Evolutionary conservation across 1,284 basidiomycete species (phyloP).

Genomic region (Microstroma glucosiphilum): DNA sequence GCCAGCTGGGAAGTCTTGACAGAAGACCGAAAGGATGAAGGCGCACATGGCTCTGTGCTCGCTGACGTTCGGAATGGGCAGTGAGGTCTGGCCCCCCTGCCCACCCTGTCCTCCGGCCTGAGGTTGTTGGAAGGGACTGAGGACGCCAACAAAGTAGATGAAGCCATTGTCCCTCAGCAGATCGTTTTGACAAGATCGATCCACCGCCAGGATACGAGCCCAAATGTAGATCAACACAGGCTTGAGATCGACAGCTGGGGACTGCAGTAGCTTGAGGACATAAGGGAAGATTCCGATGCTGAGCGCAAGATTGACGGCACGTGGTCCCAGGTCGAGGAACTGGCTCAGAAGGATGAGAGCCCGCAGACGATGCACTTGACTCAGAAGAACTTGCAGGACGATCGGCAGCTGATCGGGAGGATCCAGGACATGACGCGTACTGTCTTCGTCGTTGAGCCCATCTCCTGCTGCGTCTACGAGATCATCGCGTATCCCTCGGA

Average conservation of each 20-base stretch:
- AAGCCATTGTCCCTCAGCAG: constrained; percentile 64
- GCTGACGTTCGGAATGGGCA: constrained; percentile 74
- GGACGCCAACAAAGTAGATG: constrained; percentile 47
- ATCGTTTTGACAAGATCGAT: constrained; percentile 84
- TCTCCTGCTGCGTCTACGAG: constrained; percentile 50
- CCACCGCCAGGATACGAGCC: constrained; percentile 93
- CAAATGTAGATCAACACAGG: constrained; percentile 99
- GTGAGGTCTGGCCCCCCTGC: constrained; percentile 6
- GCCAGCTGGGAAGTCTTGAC: constrained; percentile 77
- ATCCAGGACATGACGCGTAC: constrained; percentile 57
- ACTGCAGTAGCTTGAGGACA: constrained; percentile 90
- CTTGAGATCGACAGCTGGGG: constrained; percentile 85
- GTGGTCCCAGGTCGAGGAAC: constrained; percentile 95
- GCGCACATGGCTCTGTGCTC: constrained; percentile 99
- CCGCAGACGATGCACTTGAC: constrained; percentile 88
- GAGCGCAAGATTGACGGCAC: constrained; percentile 93
- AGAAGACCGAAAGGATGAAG: constrained; percentile 88
- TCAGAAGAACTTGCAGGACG: constrained; percentile 90
- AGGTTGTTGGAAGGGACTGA: constrained; percentile 34
- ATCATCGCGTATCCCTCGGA: constrained; percentile 8
- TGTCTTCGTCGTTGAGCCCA: constrained; percentile 56
- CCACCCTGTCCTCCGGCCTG: constrained; percentile 11
- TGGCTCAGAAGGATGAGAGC: constrained; percentile 93
- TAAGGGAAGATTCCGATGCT: constrained; percentile 99
- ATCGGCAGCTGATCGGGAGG: constrained; percentile 95